These are phyloP conservation scores for Malbranchea zuffiana DNA, from an alignment of 2,329 filamentous ascomycete species.

Conservation along the genomic window DNA sequence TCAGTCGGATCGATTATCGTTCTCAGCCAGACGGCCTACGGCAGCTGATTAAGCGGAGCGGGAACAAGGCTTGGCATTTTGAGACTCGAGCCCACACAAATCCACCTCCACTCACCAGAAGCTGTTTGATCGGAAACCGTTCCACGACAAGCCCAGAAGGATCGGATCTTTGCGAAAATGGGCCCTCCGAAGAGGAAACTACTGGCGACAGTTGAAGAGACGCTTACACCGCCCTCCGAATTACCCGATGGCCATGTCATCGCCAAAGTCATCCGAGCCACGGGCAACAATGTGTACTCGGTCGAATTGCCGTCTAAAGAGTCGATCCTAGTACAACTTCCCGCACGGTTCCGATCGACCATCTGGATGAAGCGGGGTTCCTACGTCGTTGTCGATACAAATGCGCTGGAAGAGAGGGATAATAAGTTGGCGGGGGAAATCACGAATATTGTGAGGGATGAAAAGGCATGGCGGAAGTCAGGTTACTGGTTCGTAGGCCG, in stretches of 20 bases:
- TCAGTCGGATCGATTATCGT: no score
- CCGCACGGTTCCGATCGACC: conserved; percentile 74
- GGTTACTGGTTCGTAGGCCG: conserved; percentile 58
- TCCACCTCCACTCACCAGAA: no score
- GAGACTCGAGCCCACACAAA: no score
- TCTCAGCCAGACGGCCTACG: no score
- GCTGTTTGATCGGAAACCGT: no score
- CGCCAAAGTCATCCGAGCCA: conserved; percentile 66
- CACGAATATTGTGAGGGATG: conserved; percentile 81
- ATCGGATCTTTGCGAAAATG: conserved; percentile 41
- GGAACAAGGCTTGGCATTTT: no score
- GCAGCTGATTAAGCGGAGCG: no score
- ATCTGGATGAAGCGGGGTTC: conserved; percentile 88
- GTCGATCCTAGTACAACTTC: conserved; percentile 65
- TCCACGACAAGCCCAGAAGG: no score
- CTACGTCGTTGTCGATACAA: conserved; percentile 71
- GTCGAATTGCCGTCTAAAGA: conserved; percentile 60
- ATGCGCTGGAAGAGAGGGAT: conserved; percentile 52
- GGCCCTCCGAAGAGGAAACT: conserved; percentile 65
- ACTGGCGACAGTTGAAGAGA: conserved; percentile 64
- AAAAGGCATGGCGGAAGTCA: conserved; percentile 84
- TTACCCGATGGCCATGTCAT: conserved; percentile 49
- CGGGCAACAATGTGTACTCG: conserved; percentile 81
- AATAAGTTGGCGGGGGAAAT: conserved; percentile 83
- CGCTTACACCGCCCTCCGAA: conserved; percentile 48